Conservation (phyloP, 176 grass and related monocot genomes). For the Elymus sibiricus region DNA sequence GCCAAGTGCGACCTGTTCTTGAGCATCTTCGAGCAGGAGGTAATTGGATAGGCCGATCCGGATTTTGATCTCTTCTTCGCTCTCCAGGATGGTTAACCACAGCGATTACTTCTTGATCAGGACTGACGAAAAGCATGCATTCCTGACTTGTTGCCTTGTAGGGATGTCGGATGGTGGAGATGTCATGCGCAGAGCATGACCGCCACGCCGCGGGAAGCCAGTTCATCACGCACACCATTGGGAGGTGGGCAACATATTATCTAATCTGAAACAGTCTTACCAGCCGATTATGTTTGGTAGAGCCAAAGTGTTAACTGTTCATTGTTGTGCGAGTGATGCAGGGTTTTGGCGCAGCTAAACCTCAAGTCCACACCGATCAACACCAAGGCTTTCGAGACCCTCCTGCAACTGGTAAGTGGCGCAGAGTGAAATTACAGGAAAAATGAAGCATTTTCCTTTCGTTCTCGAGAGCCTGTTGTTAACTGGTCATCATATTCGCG, state of each 20-base stretch:
- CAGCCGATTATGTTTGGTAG: not conserved
- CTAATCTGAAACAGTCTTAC: not conserved
- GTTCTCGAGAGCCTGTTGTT: not conserved
- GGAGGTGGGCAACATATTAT: slow-evolving; percentile 38
- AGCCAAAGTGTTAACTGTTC: not conserved
- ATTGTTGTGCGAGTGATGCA: slow-evolving; percentile 7
- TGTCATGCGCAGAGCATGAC: slow-evolving; percentile 65
- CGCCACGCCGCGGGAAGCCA: slow-evolving; percentile 49
- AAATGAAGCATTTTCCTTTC: not conserved
- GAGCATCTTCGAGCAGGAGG: slow-evolving; percentile 64
- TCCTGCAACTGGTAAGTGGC: slow-evolving; percentile 57
- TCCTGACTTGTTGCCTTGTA: slow-evolving; percentile 9
- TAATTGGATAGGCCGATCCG: not conserved
- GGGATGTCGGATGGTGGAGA: slow-evolving; percentile 77
- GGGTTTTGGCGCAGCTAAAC: slow-evolving; percentile 56
- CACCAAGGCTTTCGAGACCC: slow-evolving; percentile 68
- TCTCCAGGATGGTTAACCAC: too few relatives aligned
- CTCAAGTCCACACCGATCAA: slow-evolving; percentile 66
- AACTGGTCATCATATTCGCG: not conserved
- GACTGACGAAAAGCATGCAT: too few relatives aligned
- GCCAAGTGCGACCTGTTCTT: slow-evolving; percentile 53
- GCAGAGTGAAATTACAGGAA: not conserved
- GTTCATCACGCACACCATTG: slow-evolving; percentile 74
- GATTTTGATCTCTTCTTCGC: too few relatives aligned
- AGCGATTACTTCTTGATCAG: not conserved